These are phyloP conservation scores for Candida ulmi DNA, from an alignment of 805 yeast species.

Conservation along the genomic window DNA sequence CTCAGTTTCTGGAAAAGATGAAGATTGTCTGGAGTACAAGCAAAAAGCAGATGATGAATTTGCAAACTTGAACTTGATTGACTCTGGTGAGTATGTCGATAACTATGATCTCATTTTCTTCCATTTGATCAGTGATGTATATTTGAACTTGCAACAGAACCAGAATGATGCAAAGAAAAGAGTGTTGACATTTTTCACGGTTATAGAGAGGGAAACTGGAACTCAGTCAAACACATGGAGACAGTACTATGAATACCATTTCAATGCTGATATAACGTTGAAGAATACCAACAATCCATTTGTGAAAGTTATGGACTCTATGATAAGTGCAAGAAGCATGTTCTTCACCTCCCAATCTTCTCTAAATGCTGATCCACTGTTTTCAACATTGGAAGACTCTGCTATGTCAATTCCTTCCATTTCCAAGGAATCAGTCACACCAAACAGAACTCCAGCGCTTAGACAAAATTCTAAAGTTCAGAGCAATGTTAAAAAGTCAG, in stretches of 20 bases:
- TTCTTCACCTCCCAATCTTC: constrained; percentile 26
- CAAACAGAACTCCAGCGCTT: constrained; percentile 8
- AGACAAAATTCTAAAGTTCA: constrained; percentile 15
- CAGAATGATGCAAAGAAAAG: constrained; percentile 6
- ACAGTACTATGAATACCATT: constrained; percentile 17
- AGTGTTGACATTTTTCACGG: constrained; percentile 12
- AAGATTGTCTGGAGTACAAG: constrained; percentile 5
- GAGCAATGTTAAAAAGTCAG: constrained; percentile 19
- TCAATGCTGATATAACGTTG: constrained; percentile 14
- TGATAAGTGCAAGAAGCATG: constrained; percentile 26
- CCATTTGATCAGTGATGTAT: constrained; percentile 16
- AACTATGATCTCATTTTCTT: constrained; percentile 20
- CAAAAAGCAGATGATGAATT: constrained; percentile 12
- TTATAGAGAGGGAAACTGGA: constrained; percentile 17
- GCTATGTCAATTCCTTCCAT: constrained; percentile 41
- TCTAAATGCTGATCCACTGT: constrained; percentile 40
- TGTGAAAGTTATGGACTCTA: constrained; percentile 19
- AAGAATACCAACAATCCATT: constrained; percentile 15
- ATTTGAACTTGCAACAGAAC: constrained; percentile 1
- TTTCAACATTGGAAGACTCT: constrained; percentile 44
- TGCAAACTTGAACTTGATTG: constrained; percentile 8
- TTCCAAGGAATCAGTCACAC: constrained; percentile 6
- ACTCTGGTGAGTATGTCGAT: constrained; percentile 8
- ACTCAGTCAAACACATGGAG: constrained; percentile 14
- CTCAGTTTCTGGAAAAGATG: constrained; percentile 12